Evolutionary conservation across 208 protist genomes (phyloP).

Genomic region (Blechomonas ayalai): DNA sequence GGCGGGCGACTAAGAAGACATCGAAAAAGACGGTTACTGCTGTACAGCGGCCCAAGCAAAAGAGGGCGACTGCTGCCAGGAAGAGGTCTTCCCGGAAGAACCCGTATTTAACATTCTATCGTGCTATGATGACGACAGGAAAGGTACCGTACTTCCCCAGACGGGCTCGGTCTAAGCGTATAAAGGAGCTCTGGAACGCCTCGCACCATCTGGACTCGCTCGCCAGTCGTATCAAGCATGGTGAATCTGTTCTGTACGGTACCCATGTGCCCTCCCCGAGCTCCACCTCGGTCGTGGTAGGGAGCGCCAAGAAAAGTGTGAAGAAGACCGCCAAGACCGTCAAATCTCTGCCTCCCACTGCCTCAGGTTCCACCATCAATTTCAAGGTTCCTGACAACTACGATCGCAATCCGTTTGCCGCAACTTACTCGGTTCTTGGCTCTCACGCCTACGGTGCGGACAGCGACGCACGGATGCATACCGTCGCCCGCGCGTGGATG

Average conservation of each 20-base stretch:
- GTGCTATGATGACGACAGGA: constrained; percentile 29
- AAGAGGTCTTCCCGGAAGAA: constrained; percentile 2
- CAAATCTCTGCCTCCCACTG: not conserved
- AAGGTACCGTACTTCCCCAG: constrained; percentile 25
- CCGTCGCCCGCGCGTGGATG: constrained; percentile 25
- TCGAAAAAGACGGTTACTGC: too few relatives aligned
- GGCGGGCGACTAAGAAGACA: constrained; percentile 3
- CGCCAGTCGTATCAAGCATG: constrained; percentile 15
- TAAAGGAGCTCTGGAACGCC: constrained; percentile 29
- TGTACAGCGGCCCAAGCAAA: constrained; percentile 1
- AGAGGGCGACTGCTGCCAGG: constrained; percentile 5
- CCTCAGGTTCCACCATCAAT: not conserved
- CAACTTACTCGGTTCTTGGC: constrained; percentile 22
- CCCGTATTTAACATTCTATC: constrained; percentile 36
- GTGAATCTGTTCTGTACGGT: too few relatives aligned
- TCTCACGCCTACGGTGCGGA: constrained; percentile 6
- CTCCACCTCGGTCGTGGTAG: too few relatives aligned
- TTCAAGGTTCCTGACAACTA: constrained; percentile 24
- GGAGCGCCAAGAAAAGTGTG: constrained; percentile 1
- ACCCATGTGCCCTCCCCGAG: too few relatives aligned
- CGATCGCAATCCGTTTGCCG: constrained; percentile 16
- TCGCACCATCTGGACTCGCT: constrained; percentile 19
- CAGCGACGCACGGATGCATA: constrained; percentile 13
- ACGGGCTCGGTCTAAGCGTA: constrained; percentile 13
- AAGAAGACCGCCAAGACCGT: constrained; percentile 7